phyloP scores from a whole-genome alignment of 305 asterid genomes.

The Fraxinus dipetala region DNA sequence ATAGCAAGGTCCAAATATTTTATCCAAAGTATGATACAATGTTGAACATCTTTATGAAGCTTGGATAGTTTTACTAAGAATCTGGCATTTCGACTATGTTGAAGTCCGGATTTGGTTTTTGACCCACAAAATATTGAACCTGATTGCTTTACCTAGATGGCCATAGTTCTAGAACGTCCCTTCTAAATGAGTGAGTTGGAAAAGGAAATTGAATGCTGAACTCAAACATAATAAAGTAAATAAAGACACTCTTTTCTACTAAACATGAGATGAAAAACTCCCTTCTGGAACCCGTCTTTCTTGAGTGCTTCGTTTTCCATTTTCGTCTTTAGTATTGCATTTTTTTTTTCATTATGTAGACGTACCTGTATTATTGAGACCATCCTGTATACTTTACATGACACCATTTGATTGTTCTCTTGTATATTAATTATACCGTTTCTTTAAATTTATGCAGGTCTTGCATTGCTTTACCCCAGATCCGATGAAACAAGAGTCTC shows the following conservation, averaged over 20 bases:
- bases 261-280: neutral
- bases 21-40: neutral
- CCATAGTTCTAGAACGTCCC: constrained; percentile 6
- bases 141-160: neutral
- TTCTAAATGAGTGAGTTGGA: constrained; percentile 1
- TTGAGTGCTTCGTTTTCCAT: neutral
- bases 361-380: neutral
- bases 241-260: neutral
- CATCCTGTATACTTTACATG: neutral
- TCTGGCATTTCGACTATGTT: neutral
- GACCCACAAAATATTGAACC: neutral
- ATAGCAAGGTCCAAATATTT: neutral
- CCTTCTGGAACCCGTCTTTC: neutral
- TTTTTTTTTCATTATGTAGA: constrained; percentile 1
- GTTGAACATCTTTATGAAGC: neutral
- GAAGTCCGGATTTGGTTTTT: constrained; percentile 3
- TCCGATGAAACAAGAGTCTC: constrained; percentile 81
- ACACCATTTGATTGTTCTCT: constrained; percentile 14
- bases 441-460: constrained; percentile 52
- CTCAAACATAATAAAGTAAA: neutral
- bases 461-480: constrained; percentile 66
- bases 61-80: neutral
- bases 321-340: neutral
- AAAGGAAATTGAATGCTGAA: neutral
- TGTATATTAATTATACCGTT: constrained; percentile 12